phyloP scores from a whole-genome alignment of 805 yeast species.

The Myxozyma vanderwaltii region DNA sequence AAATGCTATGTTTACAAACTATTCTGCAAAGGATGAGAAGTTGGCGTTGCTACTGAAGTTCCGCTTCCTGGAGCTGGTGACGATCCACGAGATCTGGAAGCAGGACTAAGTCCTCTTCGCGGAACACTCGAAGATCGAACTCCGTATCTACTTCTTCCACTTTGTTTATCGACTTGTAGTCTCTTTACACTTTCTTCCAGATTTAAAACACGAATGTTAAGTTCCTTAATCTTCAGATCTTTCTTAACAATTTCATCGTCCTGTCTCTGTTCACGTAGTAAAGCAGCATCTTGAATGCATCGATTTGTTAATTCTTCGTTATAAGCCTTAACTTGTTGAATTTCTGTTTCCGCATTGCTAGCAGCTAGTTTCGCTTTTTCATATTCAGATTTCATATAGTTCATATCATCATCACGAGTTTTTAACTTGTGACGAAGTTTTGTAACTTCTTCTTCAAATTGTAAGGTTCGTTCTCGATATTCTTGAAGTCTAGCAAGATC shows the following conservation, averaged over 20 bases:
- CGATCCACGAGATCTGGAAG: slow-evolving; percentile 27
- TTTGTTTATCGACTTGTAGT: slow-evolving; percentile 29
- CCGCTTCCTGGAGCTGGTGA: slow-evolving; percentile 22
- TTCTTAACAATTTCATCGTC: slow-evolving; percentile 39
- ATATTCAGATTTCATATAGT: slow-evolving; percentile 50
- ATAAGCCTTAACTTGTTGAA: slow-evolving; percentile 38
- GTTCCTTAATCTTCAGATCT: slow-evolving; percentile 38
- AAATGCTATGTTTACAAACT: neutral
- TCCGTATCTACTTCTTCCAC: slow-evolving; percentile 35
- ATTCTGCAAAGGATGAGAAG: slow-evolving; percentile 17
- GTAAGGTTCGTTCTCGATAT: slow-evolving; percentile 50
- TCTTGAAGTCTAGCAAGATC: slow-evolving; percentile 39
- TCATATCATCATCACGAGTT: slow-evolving; percentile 58
- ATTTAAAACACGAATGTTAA: slow-evolving; percentile 37
- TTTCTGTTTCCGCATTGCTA: slow-evolving; percentile 38
- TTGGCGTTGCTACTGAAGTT: slow-evolving; percentile 11
- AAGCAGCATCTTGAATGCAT: slow-evolving; percentile 37
- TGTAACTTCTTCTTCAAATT: slow-evolving; percentile 51
- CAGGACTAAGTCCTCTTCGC: slow-evolving; percentile 32
- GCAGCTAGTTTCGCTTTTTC: slow-evolving; percentile 41
- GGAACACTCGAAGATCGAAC: slow-evolving; percentile 34
- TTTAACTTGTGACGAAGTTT: slow-evolving; percentile 50
- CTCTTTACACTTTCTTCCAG: slow-evolving; percentile 41
- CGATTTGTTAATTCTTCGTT: slow-evolving; percentile 31
- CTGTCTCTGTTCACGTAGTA: slow-evolving; percentile 38